These are phyloP conservation scores for Backusella macrospora DNA, from an alignment of 192 early-diverging fungal genomes.

Conservation along the genomic window DNA sequence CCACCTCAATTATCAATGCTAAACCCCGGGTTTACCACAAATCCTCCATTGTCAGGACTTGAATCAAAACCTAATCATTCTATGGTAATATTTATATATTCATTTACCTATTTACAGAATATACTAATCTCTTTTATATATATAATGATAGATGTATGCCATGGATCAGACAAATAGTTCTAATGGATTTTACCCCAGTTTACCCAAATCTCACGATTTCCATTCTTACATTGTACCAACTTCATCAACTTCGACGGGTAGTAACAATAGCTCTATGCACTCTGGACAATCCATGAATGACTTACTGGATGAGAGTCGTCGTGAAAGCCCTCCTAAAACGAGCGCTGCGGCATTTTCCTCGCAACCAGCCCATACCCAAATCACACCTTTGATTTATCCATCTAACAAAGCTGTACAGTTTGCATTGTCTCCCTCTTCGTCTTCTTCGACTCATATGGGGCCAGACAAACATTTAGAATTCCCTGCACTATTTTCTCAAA, in stretches of 20 bases:
- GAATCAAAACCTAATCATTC: constrained; percentile 8
- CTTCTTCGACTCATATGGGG: not conserved
- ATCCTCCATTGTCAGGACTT: constrained; percentile 19
- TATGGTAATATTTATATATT: constrained; percentile 13
- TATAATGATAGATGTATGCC: not conserved
- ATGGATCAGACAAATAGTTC: not conserved
- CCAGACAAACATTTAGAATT: constrained; percentile 12
- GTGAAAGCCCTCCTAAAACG: constrained; percentile 4
- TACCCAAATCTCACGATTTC: constrained; percentile 16
- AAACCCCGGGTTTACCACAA: constrained; percentile 9
- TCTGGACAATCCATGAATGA: constrained; percentile 24
- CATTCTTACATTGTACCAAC: constrained; percentile 19
- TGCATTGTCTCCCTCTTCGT: not conserved
- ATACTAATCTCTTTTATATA: not conserved
- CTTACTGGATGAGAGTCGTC: constrained; percentile 13
- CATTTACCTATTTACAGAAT: not conserved
- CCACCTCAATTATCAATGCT: constrained; percentile 1
- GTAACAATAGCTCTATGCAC: constrained; percentile 27
- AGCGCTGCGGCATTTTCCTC: constrained; percentile 1
- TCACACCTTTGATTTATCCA: constrained; percentile 18
- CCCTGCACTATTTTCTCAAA: constrained; percentile 17
- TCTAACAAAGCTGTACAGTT: constrained; percentile 6
- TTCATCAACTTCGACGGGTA: constrained; percentile 23
- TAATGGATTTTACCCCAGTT: constrained; percentile 7
- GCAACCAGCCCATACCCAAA: constrained; percentile 16